Percentiles rank a stretch among this genome's conserved stretches.
Evolutionary conservation across 352 stramenopile genomes (phyloP).

Genomic region (Aphanomyces astaci): DNA sequence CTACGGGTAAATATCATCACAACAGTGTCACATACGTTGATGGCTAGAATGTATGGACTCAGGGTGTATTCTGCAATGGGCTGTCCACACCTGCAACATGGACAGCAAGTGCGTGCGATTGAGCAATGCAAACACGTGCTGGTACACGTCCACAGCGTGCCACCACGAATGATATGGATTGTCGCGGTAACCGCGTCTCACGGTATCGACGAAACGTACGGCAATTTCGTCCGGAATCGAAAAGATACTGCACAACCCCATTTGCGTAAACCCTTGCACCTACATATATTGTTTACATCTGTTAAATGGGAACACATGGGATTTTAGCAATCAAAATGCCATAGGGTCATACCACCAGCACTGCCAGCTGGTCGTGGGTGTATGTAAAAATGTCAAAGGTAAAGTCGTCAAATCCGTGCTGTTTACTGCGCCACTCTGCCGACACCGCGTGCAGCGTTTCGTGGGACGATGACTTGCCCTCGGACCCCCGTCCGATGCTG

Average conservation of each 20-base stretch:
- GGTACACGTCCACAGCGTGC: slow-evolving; percentile 73
- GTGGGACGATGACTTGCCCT: neutral
- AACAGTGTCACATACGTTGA: too few relatives aligned
- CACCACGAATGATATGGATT: slow-evolving; percentile 84
- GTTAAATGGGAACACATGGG: too few relatives aligned
- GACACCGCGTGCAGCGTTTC: neutral
- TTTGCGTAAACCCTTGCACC: slow-evolving; percentile 5
- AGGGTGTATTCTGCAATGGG: too few relatives aligned
- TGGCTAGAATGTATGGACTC: too few relatives aligned
- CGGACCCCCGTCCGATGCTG: neutral
- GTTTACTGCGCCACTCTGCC: neutral
- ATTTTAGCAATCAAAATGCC: too few relatives aligned
- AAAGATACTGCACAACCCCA: slow-evolving; percentile 43
- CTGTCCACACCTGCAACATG: slow-evolving; percentile 16
- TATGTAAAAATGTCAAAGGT: slow-evolving; percentile 56
- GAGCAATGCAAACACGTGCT: slow-evolving; percentile 49
- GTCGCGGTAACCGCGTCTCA: slow-evolving; percentile 49
- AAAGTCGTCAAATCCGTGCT: slow-evolving; percentile 7
- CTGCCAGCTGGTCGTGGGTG: slow-evolving; percentile 44
- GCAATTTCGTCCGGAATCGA: slow-evolving; percentile 42
- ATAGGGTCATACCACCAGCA: slow-evolving; percentile 51
- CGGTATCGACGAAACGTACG: slow-evolving; percentile 44
- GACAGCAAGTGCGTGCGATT: slow-evolving; percentile 26
- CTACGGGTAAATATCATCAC: too few relatives aligned
- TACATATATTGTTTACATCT: neutral